phyloP scores from a whole-genome alignment of 2,329 filamentous ascomycete genomes.

The Sphaerulina vaccinii region DNA sequence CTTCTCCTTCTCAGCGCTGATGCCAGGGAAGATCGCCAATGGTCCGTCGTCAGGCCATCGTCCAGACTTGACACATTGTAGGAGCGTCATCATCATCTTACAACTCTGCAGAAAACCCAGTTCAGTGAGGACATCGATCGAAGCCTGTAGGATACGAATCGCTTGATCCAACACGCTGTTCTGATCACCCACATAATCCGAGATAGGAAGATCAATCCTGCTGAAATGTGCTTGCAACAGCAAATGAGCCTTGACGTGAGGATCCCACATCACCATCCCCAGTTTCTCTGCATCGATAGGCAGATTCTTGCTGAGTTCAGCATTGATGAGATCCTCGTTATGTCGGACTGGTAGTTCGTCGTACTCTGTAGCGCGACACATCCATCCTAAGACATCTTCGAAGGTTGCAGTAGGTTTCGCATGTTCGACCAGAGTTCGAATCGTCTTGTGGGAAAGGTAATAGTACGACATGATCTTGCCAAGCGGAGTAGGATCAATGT shows the following conservation, averaged over 20 bases:
- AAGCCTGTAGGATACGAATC: constrained; percentile 94
- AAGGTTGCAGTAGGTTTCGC: constrained; percentile 75
- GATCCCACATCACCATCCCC: constrained; percentile 93
- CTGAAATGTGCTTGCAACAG: constrained; percentile 94
- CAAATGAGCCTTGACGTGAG: constrained; percentile 93
- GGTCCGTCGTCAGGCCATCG: constrained; percentile 84
- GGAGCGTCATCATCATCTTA: constrained; percentile 75
- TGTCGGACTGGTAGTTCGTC: constrained; percentile 96
- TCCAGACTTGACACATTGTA: constrained; percentile 90
- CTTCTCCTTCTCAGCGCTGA: constrained; percentile 51
- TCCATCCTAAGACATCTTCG: constrained; percentile 82
- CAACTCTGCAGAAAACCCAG: constrained; percentile 77
- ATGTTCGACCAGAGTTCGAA: constrained; percentile 76
- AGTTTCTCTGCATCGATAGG: constrained; percentile 64
- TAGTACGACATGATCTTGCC: constrained; percentile 99
- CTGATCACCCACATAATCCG: constrained; percentile 95
- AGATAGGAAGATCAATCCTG: constrained; percentile 86
- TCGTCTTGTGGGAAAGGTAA: constrained; percentile 90
- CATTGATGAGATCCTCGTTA: constrained; percentile 97
- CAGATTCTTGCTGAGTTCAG: constrained; percentile 78
- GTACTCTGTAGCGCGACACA: constrained; percentile 91
- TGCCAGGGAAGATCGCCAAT: constrained; percentile 74
- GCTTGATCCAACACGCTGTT: constrained; percentile 86
- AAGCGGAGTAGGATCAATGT: constrained; percentile 83
- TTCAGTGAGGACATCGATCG: constrained; percentile 90